Percentiles rank a stretch among this genome's conserved stretches.
Conservation (phyloP, 331 rosid genomes). For the Quercus lobata region DNA sequence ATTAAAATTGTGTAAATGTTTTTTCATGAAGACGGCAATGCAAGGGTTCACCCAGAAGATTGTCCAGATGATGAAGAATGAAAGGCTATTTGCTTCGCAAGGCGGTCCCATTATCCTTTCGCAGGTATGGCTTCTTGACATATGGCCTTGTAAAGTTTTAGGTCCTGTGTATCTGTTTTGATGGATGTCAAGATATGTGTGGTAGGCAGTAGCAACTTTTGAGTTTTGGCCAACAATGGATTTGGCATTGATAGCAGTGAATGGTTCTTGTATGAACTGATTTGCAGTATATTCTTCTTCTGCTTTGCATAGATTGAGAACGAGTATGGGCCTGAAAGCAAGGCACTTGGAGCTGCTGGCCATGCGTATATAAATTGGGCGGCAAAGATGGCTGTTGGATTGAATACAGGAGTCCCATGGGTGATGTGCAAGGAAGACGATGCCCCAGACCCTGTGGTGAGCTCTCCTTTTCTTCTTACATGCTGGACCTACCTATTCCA, state of each 20-base stretch:
- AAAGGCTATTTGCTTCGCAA: conserved; percentile 80
- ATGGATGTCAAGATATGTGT: neutral
- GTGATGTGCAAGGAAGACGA: conserved; percentile 99
- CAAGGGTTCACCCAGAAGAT: conserved; percentile 84
- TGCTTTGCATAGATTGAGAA: conserved; percentile 71
- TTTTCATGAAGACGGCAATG: conserved; percentile 68
- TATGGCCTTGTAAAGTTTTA: conserved; percentile 8
- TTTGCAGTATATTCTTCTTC: neutral
- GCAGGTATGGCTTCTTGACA: conserved; percentile 49
- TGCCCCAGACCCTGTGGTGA: conserved; percentile 96
- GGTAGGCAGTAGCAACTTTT: neutral
- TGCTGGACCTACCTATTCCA: neutral
- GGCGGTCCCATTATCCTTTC: conserved; percentile 97
- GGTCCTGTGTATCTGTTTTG: neutral
- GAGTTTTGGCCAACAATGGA: neutral
- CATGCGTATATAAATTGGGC: conserved; percentile 82
- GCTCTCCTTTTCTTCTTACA: conserved; percentile 9
- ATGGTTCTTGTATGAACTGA: neutral
- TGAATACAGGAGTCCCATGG: conserved; percentile 94
- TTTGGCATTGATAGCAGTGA: conserved; percentile 5
- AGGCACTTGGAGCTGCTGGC: conserved; percentile 67
- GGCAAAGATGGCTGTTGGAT: conserved; percentile 88
- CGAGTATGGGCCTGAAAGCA: conserved; percentile 73
- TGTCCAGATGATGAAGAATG: conserved; percentile 86
- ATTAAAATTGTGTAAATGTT: neutral